Evolutionary conservation across 352 stramenopile genomes (phyloP).

Genomic region (Pythium oligandrum): DNA sequence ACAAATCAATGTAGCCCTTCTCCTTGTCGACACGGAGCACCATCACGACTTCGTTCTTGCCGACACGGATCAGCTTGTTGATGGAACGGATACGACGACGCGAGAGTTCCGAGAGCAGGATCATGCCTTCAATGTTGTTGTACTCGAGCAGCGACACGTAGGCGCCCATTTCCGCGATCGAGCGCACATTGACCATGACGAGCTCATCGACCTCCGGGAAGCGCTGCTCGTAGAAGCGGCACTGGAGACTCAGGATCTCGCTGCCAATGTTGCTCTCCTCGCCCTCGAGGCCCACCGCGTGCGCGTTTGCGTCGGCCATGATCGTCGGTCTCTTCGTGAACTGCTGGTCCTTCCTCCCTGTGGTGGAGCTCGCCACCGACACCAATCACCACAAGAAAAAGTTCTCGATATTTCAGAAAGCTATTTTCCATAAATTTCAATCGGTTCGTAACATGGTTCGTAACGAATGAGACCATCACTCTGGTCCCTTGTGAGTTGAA

Average conservation of each 20-base stretch:
- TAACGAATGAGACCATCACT: background rate
- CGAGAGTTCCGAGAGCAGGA: constrained; percentile 98
- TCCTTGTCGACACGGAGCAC: constrained; percentile 99
- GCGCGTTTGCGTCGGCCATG: constrained; percentile 7
- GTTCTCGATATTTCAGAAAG: constrained; percentile 2
- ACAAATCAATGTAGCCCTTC: constrained; percentile 99
- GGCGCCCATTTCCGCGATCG: constrained; percentile 99
- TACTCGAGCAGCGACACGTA: constrained; percentile 99
- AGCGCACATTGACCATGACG: constrained; percentile 94
- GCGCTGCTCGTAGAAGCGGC: constrained; percentile 90
- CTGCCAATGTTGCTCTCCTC: constrained; percentile 44
- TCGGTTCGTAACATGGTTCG: too few species aligned
- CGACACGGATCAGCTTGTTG: constrained; percentile 99
- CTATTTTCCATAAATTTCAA: background rate
- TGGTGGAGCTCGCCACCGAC: background rate
- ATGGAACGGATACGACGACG: constrained; percentile 98
- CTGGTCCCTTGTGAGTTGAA: background rate
- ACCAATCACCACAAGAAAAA: constrained; percentile 5
- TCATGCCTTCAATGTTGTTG: constrained; percentile 99
- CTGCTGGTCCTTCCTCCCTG: background rate
- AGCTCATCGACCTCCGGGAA: constrained; percentile 98
- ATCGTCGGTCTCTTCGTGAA: constrained; percentile 11
- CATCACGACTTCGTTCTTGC: constrained; percentile 99
- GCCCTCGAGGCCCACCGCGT: constrained; percentile 13
- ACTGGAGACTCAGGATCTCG: constrained; percentile 80